Conservation (phyloP, 768 basidiomycete species). For the Obba rivulosa region DNA sequence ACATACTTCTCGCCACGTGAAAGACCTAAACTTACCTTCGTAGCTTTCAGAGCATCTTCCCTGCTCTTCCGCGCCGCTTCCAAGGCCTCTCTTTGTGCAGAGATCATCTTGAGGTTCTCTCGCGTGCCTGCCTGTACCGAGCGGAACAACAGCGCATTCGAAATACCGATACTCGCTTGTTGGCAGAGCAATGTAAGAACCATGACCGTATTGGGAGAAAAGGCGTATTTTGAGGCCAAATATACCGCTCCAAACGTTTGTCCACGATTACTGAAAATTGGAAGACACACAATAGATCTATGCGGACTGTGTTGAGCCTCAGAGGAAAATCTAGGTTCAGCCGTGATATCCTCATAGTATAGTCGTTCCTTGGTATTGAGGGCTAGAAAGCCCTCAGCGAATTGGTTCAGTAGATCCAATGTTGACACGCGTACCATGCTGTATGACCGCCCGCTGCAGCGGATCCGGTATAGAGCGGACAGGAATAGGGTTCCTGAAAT, state of each 20-base stretch:
- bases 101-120: constrained; percentile 74
- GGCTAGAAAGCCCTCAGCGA: constrained; percentile 33
- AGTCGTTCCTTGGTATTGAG: constrained; percentile 62
- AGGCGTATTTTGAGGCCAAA: constrained; percentile 59
- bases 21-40: constrained; percentile 40
- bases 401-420: not conserved
- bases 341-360: constrained; percentile 53
- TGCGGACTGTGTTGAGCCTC: constrained; percentile 58
- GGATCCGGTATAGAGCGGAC: constrained; percentile 56
- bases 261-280: constrained; percentile 69
- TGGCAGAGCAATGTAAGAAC: constrained; percentile 62
- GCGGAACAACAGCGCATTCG: constrained; percentile 69
- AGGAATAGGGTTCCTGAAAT: constrained; percentile 52
- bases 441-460: constrained; percentile 60
- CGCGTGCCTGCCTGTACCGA: constrained; percentile 70
- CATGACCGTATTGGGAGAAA: constrained; percentile 54
- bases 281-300: constrained; percentile 62
- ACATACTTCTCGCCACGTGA: not conserved
- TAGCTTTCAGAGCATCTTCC: constrained; percentile 69
- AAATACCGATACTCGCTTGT: constrained; percentile 72
- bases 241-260: constrained; percentile 73
- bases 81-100: constrained; percentile 62
- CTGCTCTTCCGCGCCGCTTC: constrained; percentile 66
- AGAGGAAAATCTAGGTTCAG: constrained; percentile 63
- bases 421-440: constrained; percentile 45